Evolutionary conservation across 1,284 basidiomycete species (phyloP), one percentile per base, ranked within the genome.

Genomic region (Inonotus hispidus): DNA sequence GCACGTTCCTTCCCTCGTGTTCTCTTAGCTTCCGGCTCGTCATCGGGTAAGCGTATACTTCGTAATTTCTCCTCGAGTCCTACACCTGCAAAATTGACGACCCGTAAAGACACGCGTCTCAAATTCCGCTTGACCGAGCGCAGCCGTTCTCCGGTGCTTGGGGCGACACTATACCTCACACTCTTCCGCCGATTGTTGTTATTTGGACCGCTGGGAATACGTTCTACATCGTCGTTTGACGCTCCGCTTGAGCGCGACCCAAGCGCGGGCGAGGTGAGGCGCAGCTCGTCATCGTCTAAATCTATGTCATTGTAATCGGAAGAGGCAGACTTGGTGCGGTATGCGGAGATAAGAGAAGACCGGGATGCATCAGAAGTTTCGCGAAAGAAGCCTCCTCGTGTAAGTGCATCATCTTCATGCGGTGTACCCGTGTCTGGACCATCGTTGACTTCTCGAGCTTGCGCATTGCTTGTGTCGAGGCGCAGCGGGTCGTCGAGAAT

Each of bases 11-110:
- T 70, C 14, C 59, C 53, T 21, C 55, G 54, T 35, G 62, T 14
- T 21, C 19, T 39, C 53, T 41, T 32, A 10, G 74, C 74, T 13
- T 69, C 71, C 19, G 67, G 62, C 62, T 67, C 67, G 4, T 74
- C 79, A 64, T 88, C 87, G 11, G 70, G 76, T 14, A 87, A 68
- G 32, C 80, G 76, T 13, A 85, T 70, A 61, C 43, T 29, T 38
- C 53, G 56, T 37, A 35, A 41, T 43, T 85, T 84, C 39, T 80
- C 80, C 59, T 85, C 84, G 50, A 87, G 67, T 0, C 82, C 82
- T n/a, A 75, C 75, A 3, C 84, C 85, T 39, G 84, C 85, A 53
- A 94, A 74, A 70, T 93, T 93, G 39, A 93, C 92, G 16, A 97
- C 92, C 21, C 94, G 83, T 56, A 90, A 73, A 37, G 91, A 93